Conservation (phyloP, 2,329 filamentous ascomycete species). For the Mycosphaerelloides madeirae region DNA sequence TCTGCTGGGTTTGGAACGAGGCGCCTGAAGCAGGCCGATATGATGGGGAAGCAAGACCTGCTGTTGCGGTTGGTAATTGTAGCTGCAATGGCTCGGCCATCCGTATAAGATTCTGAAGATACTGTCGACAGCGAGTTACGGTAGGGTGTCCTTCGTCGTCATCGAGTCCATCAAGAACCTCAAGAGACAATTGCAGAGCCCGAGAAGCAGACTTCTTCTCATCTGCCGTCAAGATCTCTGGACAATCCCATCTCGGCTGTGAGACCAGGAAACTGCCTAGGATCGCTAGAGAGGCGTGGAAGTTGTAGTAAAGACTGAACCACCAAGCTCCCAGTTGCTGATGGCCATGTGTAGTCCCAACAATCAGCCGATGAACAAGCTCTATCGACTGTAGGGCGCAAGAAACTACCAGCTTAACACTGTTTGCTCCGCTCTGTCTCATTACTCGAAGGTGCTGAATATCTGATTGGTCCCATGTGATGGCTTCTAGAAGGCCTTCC, state of each 20-base stretch:
- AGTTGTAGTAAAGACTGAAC: conserved; percentile 8
- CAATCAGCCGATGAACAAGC: conserved; percentile 2
- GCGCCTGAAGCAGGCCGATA: neutral
- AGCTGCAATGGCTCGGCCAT: conserved; percentile 1
- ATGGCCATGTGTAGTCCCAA: conserved; percentile 1
- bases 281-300: conserved; percentile 7
- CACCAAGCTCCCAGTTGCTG: conserved; percentile 11
- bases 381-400: conserved; percentile 2
- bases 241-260: neutral
- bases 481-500: conserved; percentile 6
- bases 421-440: conserved; percentile 5
- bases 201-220: conserved; percentile 4
- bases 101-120: conserved; percentile 5
- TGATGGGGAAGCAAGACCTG: neutral
- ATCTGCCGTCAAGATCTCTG: conserved; percentile 2
- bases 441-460: conserved; percentile 1
- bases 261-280: conserved; percentile 4
- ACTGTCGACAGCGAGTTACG: conserved; percentile 3
- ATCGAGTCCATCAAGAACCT: conserved; percentile 6
- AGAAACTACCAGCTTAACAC: neutral
- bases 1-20: neutral
- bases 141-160: conserved; percentile 6
- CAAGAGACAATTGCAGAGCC: conserved; percentile 5
- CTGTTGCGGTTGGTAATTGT: neutral
- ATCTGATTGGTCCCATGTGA: neutral